Evolutionary conservation across 352 stramenopile species (phyloP).

Genomic region (Pythium utonaiense): DNA sequence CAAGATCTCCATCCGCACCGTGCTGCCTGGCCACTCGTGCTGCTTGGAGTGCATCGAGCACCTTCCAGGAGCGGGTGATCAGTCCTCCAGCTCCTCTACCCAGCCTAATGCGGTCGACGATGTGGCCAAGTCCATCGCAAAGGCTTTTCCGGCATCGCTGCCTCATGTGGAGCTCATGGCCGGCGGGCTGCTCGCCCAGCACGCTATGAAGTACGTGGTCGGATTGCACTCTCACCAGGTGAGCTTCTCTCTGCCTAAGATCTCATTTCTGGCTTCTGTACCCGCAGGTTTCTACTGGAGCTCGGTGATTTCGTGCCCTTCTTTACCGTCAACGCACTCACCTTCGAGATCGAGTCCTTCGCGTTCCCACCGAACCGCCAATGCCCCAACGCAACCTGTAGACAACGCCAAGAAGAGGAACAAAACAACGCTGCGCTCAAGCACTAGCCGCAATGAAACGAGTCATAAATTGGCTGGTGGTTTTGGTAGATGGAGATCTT

Average conservation of each 20-base stretch:
- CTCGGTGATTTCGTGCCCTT: slow-evolving; percentile 39
- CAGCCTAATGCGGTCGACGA: slow-evolving; percentile 21
- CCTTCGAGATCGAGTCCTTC: slow-evolving; percentile 36
- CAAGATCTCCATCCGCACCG: slow-evolving; percentile 23
- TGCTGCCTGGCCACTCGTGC: slow-evolving; percentile 39
- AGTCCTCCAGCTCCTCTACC: not conserved
- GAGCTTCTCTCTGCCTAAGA: not conserved
- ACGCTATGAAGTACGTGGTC: slow-evolving; percentile 30
- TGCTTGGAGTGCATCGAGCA: slow-evolving; percentile 33
- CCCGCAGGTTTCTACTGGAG: slow-evolving; percentile 31
- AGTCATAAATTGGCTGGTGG: not conserved
- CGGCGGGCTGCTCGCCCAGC: slow-evolving; percentile 30
- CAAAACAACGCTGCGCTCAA: not conserved
- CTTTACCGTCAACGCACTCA: slow-evolving; percentile 33
- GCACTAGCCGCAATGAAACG: not conserved
- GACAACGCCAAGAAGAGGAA: slow-evolving; percentile 33
- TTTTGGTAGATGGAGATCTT: not conserved
- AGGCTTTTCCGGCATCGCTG: slow-evolving; percentile 31
- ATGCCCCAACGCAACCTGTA: slow-evolving; percentile 27
- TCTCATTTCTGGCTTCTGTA: slow-evolving; percentile 4
- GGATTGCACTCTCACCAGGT: too few relatives aligned
- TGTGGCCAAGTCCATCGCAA: slow-evolving; percentile 32
- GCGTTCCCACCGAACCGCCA: slow-evolving; percentile 26
- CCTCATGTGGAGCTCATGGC: slow-evolving; percentile 37
- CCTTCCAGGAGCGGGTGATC: not conserved